Percentiles rank a stretch among this genome's conserved stretches.
Conservation (phyloP, 768 basidiomycete genomes). For the Podaxis mareebaensis region DNA sequence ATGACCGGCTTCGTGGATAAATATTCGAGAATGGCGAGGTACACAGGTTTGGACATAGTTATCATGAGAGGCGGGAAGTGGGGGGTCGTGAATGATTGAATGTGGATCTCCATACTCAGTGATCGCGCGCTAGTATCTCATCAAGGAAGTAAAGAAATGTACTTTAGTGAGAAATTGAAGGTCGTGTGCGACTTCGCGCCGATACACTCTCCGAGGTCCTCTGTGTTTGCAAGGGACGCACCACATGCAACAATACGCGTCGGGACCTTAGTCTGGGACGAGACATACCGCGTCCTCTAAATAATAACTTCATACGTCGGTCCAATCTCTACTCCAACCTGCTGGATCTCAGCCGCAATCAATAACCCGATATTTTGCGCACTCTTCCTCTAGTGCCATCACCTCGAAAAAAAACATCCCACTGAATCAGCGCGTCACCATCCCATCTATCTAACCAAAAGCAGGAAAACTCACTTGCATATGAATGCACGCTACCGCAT, state of each 20-base stretch:
- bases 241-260: constrained; percentile 92
- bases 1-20: constrained; percentile 86
- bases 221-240: constrained; percentile 87
- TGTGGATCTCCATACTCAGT: constrained; percentile 93
- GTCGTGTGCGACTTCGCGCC: constrained; percentile 91
- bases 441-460: too few relatives aligned
- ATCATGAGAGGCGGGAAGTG: constrained; percentile 99
- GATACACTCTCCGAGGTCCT: constrained; percentile 97
- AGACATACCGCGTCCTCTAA: constrained; percentile 93
- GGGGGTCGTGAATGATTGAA: constrained; percentile 95
- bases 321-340: constrained; percentile 89
- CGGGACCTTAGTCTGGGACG: constrained; percentile 89
- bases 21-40: constrained; percentile 88
- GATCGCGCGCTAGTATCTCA: constrained; percentile 75
- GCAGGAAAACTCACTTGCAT: too few relatives aligned
- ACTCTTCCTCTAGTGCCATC: constrained; percentile 97
- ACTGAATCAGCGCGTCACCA: constrained; percentile 44
- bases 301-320: constrained; percentile 96
- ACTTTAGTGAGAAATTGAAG: constrained; percentile 97
- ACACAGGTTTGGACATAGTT: constrained; percentile 97
- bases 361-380: constrained; percentile 91
- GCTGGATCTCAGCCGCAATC: constrained; percentile 94
- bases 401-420: constrained; percentile 91
- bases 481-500: too few relatives aligned
- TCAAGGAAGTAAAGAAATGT: constrained; percentile 17